These are phyloP conservation scores for Yarrowia sp. DNA, from an alignment of 805 yeast species.

Conservation along the genomic window DNA sequence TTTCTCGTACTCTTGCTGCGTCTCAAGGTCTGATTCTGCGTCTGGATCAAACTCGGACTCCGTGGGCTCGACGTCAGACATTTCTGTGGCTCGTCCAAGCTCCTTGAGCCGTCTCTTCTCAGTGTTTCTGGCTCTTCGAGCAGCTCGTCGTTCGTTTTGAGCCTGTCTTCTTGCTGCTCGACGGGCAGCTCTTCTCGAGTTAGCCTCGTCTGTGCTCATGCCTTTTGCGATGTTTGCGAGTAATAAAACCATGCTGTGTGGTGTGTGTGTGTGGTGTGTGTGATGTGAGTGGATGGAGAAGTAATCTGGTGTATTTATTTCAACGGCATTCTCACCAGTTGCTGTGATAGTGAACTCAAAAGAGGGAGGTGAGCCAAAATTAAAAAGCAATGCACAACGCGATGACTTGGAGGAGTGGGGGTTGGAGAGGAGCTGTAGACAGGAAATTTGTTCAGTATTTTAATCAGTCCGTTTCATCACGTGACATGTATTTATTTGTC, in stretches of 20 bases:
- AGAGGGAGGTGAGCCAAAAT: constrained; percentile 7
- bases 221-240: not conserved
- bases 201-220: not conserved
- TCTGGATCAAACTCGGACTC: constrained; percentile 15
- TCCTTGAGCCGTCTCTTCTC: constrained; percentile 11
- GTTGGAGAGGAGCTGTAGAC: not conserved
- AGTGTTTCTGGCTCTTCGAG: not conserved
- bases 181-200: not conserved
- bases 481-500: too few relatives aligned
- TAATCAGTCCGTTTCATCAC: too few relatives aligned
- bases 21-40: not conserved
- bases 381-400: not conserved
- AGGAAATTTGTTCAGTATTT: too few relatives aligned
- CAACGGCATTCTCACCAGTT: too few relatives aligned
- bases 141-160: not conserved
- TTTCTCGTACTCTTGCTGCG: not conserved
- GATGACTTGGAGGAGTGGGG: not conserved
- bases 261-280: not conserved
- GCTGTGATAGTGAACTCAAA: constrained; percentile 1
- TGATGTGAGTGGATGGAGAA: not conserved
- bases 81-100: not conserved
- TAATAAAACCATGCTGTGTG: not conserved
- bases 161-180: not conserved
- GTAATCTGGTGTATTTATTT: too few relatives aligned
- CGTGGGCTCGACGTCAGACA: not conserved